Base-by-base conservation (phyloP, 345 rosid genomes). In the Acer saccharum region DNA sequence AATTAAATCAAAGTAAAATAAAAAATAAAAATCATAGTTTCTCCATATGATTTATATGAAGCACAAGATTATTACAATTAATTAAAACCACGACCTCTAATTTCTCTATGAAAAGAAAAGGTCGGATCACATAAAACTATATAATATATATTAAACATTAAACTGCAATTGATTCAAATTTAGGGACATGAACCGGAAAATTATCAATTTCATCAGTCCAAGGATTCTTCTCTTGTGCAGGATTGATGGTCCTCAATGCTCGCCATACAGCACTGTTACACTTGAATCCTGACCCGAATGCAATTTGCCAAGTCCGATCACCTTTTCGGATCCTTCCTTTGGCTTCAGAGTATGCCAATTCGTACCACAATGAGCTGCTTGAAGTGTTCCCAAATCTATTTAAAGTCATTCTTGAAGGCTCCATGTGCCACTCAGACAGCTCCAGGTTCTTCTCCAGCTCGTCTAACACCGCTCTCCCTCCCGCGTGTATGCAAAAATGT, bases 401-500 rank as follows among this genome's bases (percentile, higher is more conserved):
- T 0, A 91, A 79, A 12, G 92, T 91, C 93, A 91, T 90, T 72
- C 91, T 81, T 0, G 91, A 90, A 4, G 96, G 92, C 35, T 90
- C 92, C 79, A 86, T 86, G 54, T 86, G 86, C 87, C 90, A 84
- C 3, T 87, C 77, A 29, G 85, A 55, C 0, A 91, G 85, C 70
- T 83, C 75, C 50, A 90, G 83, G 66, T 84, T 88, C 78, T 88
- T 89, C 83, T 91, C 86, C 2, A 89, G 17, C 84, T 89, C 88
- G 60, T 89, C 89, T 8, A 91, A 68, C 25, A 89, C 89, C 1
- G 89, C 92, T 78, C 89, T 80, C 14, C 93, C 90, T 25, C 91
- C 91, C 1, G 92, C 88, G 14, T 91, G 95, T 46, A 91, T 85
- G 77, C 96, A 91, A 32, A 89, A 90, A 72, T 91, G 92, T 79